Evolutionary conservation across 2,329 filamentous ascomycete genomes (phyloP).

Genomic region (Verticillium zaregamsianum): DNA sequence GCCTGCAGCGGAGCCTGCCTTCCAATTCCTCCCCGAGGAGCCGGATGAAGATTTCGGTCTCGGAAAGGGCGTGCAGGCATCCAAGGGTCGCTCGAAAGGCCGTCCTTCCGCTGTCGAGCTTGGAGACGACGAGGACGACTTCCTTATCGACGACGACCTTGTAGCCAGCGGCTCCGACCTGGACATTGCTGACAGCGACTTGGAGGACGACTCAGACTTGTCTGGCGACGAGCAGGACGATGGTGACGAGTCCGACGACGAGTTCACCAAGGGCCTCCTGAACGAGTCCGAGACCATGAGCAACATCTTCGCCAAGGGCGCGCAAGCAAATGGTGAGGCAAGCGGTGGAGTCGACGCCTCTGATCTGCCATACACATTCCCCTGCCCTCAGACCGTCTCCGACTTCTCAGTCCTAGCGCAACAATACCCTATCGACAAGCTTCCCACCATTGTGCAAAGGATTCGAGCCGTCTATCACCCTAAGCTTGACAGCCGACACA

Average conservation of each 20-base stretch:
- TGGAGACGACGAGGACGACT: slow-evolving; percentile 91
- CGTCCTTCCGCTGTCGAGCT: slow-evolving; percentile 56
- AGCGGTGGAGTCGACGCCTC: slow-evolving; percentile 37
- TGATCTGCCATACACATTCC: slow-evolving; percentile 73
- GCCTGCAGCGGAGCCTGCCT: slow-evolving; percentile 24
- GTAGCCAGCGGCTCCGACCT: slow-evolving; percentile 75
- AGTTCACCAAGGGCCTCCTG: slow-evolving; percentile 68
- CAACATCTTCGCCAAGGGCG: slow-evolving; percentile 40
- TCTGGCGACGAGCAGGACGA: slow-evolving; percentile 30
- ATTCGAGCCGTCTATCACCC: slow-evolving; percentile 92
- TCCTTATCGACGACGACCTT: slow-evolving; percentile 83
- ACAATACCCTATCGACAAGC: slow-evolving; percentile 56
- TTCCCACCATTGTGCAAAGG: slow-evolving; percentile 78
- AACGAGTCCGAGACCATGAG: slow-evolving; percentile 53
- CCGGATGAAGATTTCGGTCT: slow-evolving; percentile 56
- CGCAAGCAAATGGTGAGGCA: slow-evolving; percentile 36
- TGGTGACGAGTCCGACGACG: slow-evolving; percentile 53
- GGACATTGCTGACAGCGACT: slow-evolving; percentile 52
- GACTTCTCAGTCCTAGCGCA: slow-evolving; percentile 68
- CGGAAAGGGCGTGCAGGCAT: slow-evolving; percentile 49
- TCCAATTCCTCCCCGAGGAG: slow-evolving; percentile 32
- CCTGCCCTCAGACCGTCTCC: slow-evolving; percentile 73
- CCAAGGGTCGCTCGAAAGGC: slow-evolving; percentile 16
- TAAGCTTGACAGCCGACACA: slow-evolving; percentile 80
- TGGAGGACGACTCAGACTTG: slow-evolving; percentile 44